A percentile compares a stretch with the other conserved stretches of the same genome.
These are phyloP conservation scores for Pichia insulana DNA, from an alignment of 805 yeast genomes.

Conservation along the genomic window DNA sequence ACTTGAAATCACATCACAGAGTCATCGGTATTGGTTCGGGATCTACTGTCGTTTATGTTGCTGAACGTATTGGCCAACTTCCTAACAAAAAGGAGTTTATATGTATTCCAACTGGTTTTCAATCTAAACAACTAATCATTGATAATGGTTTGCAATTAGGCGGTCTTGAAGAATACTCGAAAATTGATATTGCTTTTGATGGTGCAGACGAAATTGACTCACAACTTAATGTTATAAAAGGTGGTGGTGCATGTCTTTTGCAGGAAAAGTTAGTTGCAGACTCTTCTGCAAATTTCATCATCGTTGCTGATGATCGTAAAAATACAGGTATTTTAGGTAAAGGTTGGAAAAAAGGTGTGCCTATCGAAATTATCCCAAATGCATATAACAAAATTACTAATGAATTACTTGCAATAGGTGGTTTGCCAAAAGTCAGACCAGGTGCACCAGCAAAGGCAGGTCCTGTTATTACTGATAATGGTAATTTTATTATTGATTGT, in stretches of 20 bases:
- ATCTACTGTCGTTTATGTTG: slow-evolving; percentile 93
- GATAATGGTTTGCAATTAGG: slow-evolving; percentile 75
- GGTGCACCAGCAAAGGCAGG: slow-evolving; percentile 95
- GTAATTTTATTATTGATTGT: slow-evolving; percentile 87
- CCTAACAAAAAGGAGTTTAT: slow-evolving; percentile 44
- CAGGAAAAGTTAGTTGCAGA: slow-evolving; percentile 93
- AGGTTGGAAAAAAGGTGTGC: slow-evolving; percentile 84
- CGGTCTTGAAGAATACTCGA: slow-evolving; percentile 72
- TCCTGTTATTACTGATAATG: slow-evolving; percentile 92
- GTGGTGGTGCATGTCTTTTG: slow-evolving; percentile 97
- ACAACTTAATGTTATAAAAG: slow-evolving; percentile 79
- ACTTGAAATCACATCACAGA: slow-evolving; percentile 57
- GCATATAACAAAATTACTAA: slow-evolving; percentile 69
- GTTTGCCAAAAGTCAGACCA: slow-evolving; percentile 61
- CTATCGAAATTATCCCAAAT: slow-evolving; percentile 89
- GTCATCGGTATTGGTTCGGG: slow-evolving; percentile 96
- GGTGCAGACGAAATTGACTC: slow-evolving; percentile 97
- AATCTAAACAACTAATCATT: slow-evolving; percentile 76
- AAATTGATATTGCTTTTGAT: slow-evolving; percentile 88
- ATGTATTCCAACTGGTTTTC: slow-evolving; percentile 96
- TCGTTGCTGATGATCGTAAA: slow-evolving; percentile 91
- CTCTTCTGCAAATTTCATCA: slow-evolving; percentile 63
- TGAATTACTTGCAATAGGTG: slow-evolving; percentile 59
- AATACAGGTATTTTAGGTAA: slow-evolving; percentile 66
- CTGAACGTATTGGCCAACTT: slow-evolving; percentile 81